Base-by-base conservation (phyloP, 2,329 filamentous ascomycete species). In the Mycocentrospora acerina region DNA sequence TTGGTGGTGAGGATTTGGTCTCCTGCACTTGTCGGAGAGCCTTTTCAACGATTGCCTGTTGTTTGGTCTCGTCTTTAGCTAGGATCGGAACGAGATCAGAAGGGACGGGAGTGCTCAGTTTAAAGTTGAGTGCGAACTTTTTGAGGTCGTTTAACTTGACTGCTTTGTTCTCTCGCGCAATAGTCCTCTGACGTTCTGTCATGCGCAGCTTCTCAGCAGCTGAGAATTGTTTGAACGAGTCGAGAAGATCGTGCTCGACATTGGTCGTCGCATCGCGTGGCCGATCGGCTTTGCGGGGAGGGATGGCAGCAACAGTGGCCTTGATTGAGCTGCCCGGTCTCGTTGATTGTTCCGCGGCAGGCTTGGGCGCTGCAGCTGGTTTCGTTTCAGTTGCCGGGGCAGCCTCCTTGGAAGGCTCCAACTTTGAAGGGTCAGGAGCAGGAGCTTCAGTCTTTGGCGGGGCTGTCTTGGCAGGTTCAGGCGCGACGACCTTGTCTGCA, bases 61-160 rank as follows among this genome's bases (percentile, higher is more conserved):
- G 93, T 72, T 96, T 98, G 30, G 75, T 79, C n/a, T 90, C 90
- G 62, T 98, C 93, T 66, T 97, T 98, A 42, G 93, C 91, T 44
- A 98, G 85, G 52, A 98, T 98, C 2, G 88, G 85, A 18, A 98
- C 90, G 24, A 98, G 72, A 67, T 98, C 93, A 35, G 81, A 83
- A 1, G 93, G 93, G 9, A 98, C 90, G 5, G 90, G 90, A 3
- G 91, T 96, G 33, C 87, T 85, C 13, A 98, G 79, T 71, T 97
- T 97, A 76, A 98, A 98, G 62, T 81, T 93, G 53, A 84, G 81
- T 1, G 93, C 89, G 67, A 98, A 98, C 61, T 91, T 95, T 75
- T 93, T 94, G 41, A 98, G 72, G 69, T 98, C 93, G 43, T 88
- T 95, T 46, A 98, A 69, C 68, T 95, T 96, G 50, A 93, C 83